A percentile compares a stretch with the other conserved stretches of the same genome.
These are phyloP conservation scores for Halophytophthora polymorphica DNA, from an alignment of 352 stramenopile genomes.

Conservation along the genomic window DNA sequence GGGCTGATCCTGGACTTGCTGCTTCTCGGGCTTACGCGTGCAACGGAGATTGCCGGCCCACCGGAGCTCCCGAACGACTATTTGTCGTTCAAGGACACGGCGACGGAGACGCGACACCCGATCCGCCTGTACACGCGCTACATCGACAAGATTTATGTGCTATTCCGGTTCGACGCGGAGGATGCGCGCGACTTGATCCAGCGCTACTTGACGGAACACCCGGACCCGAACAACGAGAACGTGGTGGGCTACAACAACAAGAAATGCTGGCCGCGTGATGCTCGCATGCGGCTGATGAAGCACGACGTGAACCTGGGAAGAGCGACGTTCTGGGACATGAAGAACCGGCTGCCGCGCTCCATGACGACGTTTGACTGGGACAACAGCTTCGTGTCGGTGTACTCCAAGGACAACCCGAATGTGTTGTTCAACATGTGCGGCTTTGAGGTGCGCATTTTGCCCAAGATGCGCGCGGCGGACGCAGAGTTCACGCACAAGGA, in stretches of 20 bases:
- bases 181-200: conserved; percentile 99
- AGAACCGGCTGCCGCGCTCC: conserved; percentile 97
- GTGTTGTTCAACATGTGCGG: conserved; percentile 99
- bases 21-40: conserved; percentile 95
- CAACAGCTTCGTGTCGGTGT: conserved; percentile 99
- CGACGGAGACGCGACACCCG: conserved; percentile 97
- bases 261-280: conserved; percentile 99
- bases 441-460: conserved; percentile 97
- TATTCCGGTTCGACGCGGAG: conserved; percentile 98
- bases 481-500: conserved; percentile 96
- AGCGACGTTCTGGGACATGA: conserved; percentile 99
- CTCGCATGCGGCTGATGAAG: conserved; percentile 99
- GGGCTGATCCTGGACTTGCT: conserved; percentile 98
- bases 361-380: conserved; percentile 99
- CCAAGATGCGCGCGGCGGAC: conserved; percentile 88
- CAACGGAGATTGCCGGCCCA: conserved; percentile 97
- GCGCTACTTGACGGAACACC: conserved; percentile 98
- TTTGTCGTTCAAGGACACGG: conserved; percentile 97
- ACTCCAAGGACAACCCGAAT: conserved; percentile 99
- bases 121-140: conserved; percentile 99
- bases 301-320: conserved; percentile 99
- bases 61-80: conserved; percentile 99
- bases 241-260: conserved; percentile 99
- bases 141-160: conserved; percentile 99
- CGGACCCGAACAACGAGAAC: conserved; percentile 99